A percentile compares a stretch with the other conserved stretches of the same genome.
Evolutionary conservation across 1,284 basidiomycete genomes (phyloP).

Genomic region (Cutaneotrichosporon dermatis): DNA sequence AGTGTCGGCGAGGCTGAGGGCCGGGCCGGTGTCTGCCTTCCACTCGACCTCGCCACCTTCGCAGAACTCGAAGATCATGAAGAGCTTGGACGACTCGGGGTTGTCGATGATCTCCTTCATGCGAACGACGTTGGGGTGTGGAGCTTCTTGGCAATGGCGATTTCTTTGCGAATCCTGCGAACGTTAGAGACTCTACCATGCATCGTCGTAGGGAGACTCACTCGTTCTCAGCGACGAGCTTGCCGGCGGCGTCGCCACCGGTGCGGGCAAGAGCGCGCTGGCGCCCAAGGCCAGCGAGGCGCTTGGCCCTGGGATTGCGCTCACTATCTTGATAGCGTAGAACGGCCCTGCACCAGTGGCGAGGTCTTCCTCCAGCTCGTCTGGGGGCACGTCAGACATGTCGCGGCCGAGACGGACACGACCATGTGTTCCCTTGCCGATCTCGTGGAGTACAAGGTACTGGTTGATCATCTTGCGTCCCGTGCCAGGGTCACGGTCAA

Average conservation of each 20-base stretch:
- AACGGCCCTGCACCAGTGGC: constrained; percentile 16
- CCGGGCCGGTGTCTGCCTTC: constrained; percentile 61
- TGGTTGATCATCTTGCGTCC: constrained; percentile 66
- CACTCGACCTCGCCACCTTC: constrained; percentile 91
- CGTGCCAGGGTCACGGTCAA: constrained; percentile 44
- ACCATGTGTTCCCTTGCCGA: constrained; percentile 77
- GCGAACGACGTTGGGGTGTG: constrained; percentile 87
- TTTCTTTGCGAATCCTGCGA: constrained; percentile 65
- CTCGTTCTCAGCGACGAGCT: constrained; percentile 51
- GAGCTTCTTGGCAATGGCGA: constrained; percentile 97
- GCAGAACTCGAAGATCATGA: constrained; percentile 96
- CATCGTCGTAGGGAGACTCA: constrained; percentile 16
- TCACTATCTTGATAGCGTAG: constrained; percentile 71
- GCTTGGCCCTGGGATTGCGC: constrained; percentile 60
- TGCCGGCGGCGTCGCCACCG: constrained; percentile 50
- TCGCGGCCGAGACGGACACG: constrained; percentile 69
- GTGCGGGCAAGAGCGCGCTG: constrained; percentile 20
- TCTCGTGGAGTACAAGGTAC: constrained; percentile 61
- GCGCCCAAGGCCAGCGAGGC: constrained; percentile 54
- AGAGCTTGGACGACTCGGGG: constrained; percentile 79
- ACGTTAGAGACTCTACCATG: constrained; percentile 16
- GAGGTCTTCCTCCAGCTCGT: constrained; percentile 18
- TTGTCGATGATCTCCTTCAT: constrained; percentile 96
- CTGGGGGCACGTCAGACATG: constrained; percentile 41
- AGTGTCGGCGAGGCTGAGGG: constrained; percentile 75